Evolutionary conservation across 805 yeast genomes (phyloP).

Genomic region (Ogataea wickerhamii): DNA sequence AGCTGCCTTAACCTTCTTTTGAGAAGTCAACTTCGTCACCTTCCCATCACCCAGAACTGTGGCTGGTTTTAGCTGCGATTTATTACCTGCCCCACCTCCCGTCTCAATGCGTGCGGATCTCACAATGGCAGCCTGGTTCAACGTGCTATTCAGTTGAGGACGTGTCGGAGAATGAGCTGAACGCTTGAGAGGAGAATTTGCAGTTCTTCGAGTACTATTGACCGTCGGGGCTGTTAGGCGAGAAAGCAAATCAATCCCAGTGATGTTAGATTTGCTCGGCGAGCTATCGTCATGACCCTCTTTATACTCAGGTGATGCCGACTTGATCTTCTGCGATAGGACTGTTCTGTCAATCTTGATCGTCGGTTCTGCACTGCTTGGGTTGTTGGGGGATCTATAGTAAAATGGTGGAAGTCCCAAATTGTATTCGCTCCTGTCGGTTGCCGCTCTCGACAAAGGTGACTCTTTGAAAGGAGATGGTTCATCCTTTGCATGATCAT

Average conservation of each 20-base stretch:
- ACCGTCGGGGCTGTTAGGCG: conserved; percentile 27
- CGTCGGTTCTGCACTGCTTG: conserved; percentile 29
- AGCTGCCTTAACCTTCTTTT: conserved; percentile 5
- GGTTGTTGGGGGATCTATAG: conserved; percentile 14
- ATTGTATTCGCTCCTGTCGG: conserved; percentile 12
- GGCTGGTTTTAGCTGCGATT: conserved; percentile 7
- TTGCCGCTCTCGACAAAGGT: background rate
- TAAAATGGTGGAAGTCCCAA: conserved; percentile 23
- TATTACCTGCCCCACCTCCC: conserved; percentile 1
- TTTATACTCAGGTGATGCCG: conserved; percentile 11
- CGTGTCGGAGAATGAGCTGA: conserved; percentile 1
- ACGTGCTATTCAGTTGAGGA: conserved; percentile 11
- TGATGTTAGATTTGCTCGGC: conserved; percentile 6
- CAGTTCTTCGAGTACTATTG: conserved; percentile 20
- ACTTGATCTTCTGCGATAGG: conserved; percentile 8
- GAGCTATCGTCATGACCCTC: conserved; percentile 3
- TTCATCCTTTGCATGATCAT: conserved; percentile 8
- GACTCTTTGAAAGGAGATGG: conserved; percentile 24
- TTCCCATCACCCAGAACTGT: conserved; percentile 9
- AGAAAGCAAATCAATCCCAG: conserved; percentile 12
- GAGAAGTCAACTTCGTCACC: conserved; percentile 13
- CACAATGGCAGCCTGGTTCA: conserved; percentile 7
- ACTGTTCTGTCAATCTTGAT: conserved; percentile 23
- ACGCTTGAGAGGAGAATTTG: conserved; percentile 10
- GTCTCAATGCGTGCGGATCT: conserved; percentile 11